Conservation (phyloP, 73 alveolate genomes). For the Tetrahymena borealis region DNA sequence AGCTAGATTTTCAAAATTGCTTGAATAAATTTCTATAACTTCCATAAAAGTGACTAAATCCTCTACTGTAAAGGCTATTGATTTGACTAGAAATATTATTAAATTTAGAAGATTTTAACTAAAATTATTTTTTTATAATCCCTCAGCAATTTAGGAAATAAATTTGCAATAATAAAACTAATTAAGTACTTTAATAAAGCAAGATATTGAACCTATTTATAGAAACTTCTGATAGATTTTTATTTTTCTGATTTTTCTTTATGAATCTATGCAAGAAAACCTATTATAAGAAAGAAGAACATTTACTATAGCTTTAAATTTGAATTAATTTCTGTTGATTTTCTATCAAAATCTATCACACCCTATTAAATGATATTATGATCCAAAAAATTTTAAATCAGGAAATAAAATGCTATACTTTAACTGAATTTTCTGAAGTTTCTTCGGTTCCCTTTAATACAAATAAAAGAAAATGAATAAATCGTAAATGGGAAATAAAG, state of each 20-base stretch:
- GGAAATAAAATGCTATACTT: background rate
- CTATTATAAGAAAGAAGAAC: background rate
- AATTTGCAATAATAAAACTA: too few species aligned
- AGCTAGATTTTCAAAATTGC: background rate
- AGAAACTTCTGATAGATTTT: background rate
- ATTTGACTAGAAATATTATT: too few species aligned
- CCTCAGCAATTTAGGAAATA: too few species aligned
- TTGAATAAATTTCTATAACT: background rate
- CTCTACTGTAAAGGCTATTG: background rate
- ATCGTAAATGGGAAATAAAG: background rate
- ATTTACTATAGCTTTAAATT: too few species aligned
- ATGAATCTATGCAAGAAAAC: background rate
- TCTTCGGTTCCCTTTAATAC: background rate
- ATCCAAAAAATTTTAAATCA: background rate
- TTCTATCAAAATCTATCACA: too few species aligned
- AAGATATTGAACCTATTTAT: background rate
- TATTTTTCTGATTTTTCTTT: background rate
- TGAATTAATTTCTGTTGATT: too few species aligned
- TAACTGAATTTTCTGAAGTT: background rate
- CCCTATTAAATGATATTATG: background rate
- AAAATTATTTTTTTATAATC: too few species aligned
- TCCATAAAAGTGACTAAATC: background rate
- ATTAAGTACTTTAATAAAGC: background rate
- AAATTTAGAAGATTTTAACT: too few species aligned
- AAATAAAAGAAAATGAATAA: background rate